Evolutionary conservation across 129 eudicot genomes (phyloP), one percentile per base, ranked within the genome.

Genomic region (Rutidosis leptorrhynchoides): DNA sequence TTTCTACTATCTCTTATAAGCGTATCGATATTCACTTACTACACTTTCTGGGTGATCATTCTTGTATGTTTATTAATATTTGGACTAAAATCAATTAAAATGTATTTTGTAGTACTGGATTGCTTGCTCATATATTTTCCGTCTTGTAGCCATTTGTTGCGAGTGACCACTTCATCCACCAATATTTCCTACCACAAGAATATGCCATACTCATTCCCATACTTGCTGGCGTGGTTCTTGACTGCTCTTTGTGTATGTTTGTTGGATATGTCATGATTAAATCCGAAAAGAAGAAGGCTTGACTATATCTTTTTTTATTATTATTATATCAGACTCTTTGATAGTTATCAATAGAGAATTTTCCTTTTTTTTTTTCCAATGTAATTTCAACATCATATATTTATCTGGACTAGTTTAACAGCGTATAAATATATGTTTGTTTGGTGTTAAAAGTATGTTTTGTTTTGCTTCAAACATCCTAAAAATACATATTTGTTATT

Each of bases 41-140:
- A 90, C 74, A 84, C 95, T 52, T 87, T 90, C 74, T 90, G 97
- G 97, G 93, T 90, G 56, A 87, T 90, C 75, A 83, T 87, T 67
- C 77, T 90, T 93, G 97, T 90, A 52, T 78, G 95, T 82, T 33
- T n/a, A n/a, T n/a, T n/a, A n/a, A n/a, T n/a, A 9, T 80, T 83
- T 49, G 45, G 6, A 12, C 2, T 37, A 12, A 37, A 5, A 37
- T 5, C 11, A 2, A 2, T 37, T 37, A 4, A 35, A 37, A 37
- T 37, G 11, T 37, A 7, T 0, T 37, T 2, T 37, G 9, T 5
- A 37, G 6, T 12, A 37, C 45, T 37, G 0, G 6, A 12, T 37
- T 37, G 45, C 11, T 37, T 5, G 11, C 45, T 37, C 6, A 37
- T 5, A 12, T 37, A 5, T 37, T 68, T 28, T 29, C 78, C 62